Base-by-base conservation (phyloP, 345 rosid species). In the Capsella bursapastoris region DNA sequence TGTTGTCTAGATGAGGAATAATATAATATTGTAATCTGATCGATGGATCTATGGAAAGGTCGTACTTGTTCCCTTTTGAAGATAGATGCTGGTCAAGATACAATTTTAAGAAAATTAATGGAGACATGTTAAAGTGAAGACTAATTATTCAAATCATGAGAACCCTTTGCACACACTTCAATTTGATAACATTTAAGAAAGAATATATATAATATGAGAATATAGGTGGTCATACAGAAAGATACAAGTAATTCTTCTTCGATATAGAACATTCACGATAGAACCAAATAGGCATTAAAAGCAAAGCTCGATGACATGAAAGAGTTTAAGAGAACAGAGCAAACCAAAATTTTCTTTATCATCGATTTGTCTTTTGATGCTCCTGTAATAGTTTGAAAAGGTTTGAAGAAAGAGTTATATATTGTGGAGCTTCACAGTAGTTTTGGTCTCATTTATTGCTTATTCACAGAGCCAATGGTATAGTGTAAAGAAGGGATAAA, bases 1-100 rank as follows among this genome's bases (percentile, higher is more conserved):
- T 45, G 49, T 56, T 32, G 11, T 22, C 25, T 34, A 41, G 14
- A 73, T 49, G 38, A 70, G n/a, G 45, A 41, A 41, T 45, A 45
- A 5, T 45, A 41, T 12, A 72, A 53, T 72, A 63, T 63, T 63
- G 31, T 72, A 31, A 27, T 62, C 10, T 4, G 14, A 22, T 22
- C 25, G 25, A 52, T 56, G 44, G 53, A 52, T 72, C 63, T 41
- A 18, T 15, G 31, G 55, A 62, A 62, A 53, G 7, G 61, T 51
- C 71, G 32, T 65, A 57, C 59, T 35, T 73, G 66, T 35, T 73
- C 59, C 65, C 77, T 73, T 32, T 14, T 6, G 58, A 35, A 65
- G 71, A 56, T 45, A 65, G 71, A 56, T 45, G 58, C 49, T 62
- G 45, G 11, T 44, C 16, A 44, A 44, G 7, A 44, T 44, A 44